A percentile compares a stretch with the other conserved stretches of the same genome.
These are phyloP conservation scores for Chaetomium tenue DNA, from an alignment of 495 filamentous ascomycete species.

Conservation along the genomic window DNA sequence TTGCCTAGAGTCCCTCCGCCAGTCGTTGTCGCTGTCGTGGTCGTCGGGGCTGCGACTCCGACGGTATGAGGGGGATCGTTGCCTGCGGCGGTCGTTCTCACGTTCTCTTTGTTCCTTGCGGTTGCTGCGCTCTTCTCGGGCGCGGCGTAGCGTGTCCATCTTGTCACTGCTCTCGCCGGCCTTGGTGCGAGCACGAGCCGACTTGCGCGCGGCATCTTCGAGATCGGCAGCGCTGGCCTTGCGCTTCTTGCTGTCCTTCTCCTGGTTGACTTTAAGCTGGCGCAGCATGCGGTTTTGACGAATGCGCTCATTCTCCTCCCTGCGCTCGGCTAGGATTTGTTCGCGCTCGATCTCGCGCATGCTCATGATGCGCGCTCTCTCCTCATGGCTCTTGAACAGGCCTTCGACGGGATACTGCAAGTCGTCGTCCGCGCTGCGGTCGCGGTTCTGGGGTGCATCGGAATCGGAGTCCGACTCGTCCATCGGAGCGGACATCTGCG, in stretches of 20 bases:
- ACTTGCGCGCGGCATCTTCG: conserved; percentile 72
- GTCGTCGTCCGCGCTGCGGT: conserved; percentile 57
- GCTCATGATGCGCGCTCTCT: conserved; percentile 78
- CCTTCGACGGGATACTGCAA: conserved; percentile 85
- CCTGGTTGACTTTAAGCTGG: conserved; percentile 67
- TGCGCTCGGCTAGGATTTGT: conserved; percentile 81
- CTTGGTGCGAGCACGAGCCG: conserved; percentile 77
- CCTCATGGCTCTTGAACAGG: conserved; percentile 72
- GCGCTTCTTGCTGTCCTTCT: conserved; percentile 70
- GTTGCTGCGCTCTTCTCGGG: conserved; percentile 78
- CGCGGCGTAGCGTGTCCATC: conserved; percentile 79
- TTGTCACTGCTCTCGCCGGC: conserved; percentile 73
- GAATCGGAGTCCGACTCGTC: conserved; percentile 81
- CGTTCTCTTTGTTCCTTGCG: conserved; percentile 71
- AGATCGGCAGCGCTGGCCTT: conserved; percentile 72
- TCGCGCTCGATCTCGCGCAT: conserved; percentile 91
- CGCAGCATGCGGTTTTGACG: conserved; percentile 83
- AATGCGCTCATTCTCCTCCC: conserved; percentile 73
- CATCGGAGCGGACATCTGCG: conserved; percentile 82
- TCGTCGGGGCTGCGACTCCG: conserved; percentile 62
- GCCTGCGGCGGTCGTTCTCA: conserved; percentile 60
- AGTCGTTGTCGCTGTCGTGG: conserved; percentile 77
- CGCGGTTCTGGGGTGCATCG: conserved; percentile 51
- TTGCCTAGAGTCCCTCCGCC: conserved; percentile 47
- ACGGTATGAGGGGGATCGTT: conserved; percentile 43